phyloP scores from a whole-genome alignment of 176 grass and related monocot species.

The Rhynchospora breviuscula region DNA sequence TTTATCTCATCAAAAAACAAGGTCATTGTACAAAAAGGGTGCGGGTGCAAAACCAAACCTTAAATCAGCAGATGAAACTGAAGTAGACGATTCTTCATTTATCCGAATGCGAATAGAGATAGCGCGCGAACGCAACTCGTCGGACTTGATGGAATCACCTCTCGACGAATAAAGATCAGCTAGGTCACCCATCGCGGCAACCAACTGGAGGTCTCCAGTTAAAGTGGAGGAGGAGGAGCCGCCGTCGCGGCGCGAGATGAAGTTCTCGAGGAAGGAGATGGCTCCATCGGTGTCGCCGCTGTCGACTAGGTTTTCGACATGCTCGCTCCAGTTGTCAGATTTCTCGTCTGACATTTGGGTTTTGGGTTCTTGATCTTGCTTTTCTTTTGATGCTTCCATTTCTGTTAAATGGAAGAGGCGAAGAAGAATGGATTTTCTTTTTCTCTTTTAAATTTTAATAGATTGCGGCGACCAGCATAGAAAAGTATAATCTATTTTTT shows the following conservation, averaged over 20 bases:
- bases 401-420: background rate
- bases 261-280: conserved; percentile 60
- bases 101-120: conserved; percentile 39
- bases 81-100: background rate
- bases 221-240: background rate
- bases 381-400: conserved; percentile 14
- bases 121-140: conserved; percentile 63
- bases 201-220: conserved; percentile 38
- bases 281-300: conserved; percentile 56
- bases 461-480: too few species aligned
- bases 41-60: conserved; percentile 32
- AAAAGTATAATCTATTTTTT: too few species aligned
- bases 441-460: too few species aligned
- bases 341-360: conserved; percentile 4
- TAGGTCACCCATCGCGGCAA: conserved; percentile 67
- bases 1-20: background rate
- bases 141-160: conserved; percentile 54
- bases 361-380: background rate
- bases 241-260: conserved; percentile 37
- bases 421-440: background rate
- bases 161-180: conserved; percentile 57
- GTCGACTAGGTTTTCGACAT: conserved; percentile 69
- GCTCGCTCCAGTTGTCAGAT: conserved; percentile 57
- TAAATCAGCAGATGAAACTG: background rate
- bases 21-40: background rate